These are phyloP conservation scores for Musa beccarii DNA, from an alignment of 176 grass and related monocot species.

Conservation along the genomic window DNA sequence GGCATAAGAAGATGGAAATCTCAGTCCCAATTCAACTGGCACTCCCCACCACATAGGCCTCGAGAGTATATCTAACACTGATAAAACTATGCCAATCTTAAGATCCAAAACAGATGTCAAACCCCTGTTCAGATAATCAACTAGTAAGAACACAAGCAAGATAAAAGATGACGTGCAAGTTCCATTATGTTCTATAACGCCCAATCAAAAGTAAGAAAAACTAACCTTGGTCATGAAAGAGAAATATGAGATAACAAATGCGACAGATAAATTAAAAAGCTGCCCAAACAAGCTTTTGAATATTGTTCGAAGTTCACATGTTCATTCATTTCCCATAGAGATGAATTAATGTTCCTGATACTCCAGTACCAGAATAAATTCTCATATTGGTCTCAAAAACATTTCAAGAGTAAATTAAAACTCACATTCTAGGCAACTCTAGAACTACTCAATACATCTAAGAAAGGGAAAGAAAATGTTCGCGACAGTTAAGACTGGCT, in stretches of 20 bases:
- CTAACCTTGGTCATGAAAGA: too few species aligned
- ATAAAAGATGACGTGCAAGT: neutral
- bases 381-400: conserved; percentile 7
- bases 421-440: neutral
- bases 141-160: neutral
- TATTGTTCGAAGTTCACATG: too few species aligned
- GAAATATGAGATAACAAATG: too few species aligned
- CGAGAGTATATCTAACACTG: conserved; percentile 63
- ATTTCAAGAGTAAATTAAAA: conserved; percentile 10
- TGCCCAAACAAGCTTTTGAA: too few species aligned
- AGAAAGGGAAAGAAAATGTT: too few species aligned
- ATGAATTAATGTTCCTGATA: too few species aligned
- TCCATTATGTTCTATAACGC: neutral
- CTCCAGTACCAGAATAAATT: neutral
- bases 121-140: conserved; percentile 39
- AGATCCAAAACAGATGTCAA: conserved; percentile 46
- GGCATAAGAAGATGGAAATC: conserved; percentile 42
- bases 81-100: conserved; percentile 50
- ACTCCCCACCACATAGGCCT: conserved; percentile 68
- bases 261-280: too few species aligned
- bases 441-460: too few species aligned
- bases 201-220: too few species aligned
- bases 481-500: too few species aligned
- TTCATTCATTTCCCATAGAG: too few species aligned
- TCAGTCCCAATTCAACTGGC: conserved; percentile 49